These are phyloP conservation scores for Kwoniella newhampshirensis DNA, from an alignment of 768 basidiomycete genomes.

Conservation along the genomic window DNA sequence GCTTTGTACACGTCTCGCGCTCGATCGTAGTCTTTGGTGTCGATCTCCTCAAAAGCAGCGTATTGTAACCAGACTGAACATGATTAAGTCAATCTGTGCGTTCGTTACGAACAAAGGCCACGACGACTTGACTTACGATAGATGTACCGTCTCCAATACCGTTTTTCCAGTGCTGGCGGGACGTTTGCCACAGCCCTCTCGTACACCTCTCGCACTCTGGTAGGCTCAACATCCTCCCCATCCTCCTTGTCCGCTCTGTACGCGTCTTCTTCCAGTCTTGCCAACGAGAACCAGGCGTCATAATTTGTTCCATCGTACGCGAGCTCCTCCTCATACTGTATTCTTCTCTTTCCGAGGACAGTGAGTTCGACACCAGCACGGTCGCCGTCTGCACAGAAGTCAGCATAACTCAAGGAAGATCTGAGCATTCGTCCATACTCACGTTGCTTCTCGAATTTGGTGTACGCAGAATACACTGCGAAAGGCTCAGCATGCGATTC, in stretches of 20 bases:
- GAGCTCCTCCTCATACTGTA: slow-evolving; percentile 97
- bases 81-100: slow-evolving; percentile 2
- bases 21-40: slow-evolving; percentile 85
- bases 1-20: slow-evolving; percentile 91
- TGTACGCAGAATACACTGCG: slow-evolving; percentile 81
- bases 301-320: slow-evolving; percentile 89
- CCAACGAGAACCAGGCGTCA: slow-evolving; percentile 97
- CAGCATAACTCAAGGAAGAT: neutral
- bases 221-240: slow-evolving; percentile 58
- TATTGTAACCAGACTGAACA: slow-evolving; percentile 81
- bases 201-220: slow-evolving; percentile 85
- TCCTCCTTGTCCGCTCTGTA: slow-evolving; percentile 67
- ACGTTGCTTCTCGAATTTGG: slow-evolving; percentile 95
- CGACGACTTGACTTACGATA: slow-evolving; percentile 24
- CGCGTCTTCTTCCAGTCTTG: slow-evolving; percentile 87
- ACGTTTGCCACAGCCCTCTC: slow-evolving; percentile 94
- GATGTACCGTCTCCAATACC: slow-evolving; percentile 62
- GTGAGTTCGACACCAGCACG: slow-evolving; percentile 84
- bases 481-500: slow-evolving; percentile 2
- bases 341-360: slow-evolving; percentile 93
- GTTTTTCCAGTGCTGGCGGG: slow-evolving; percentile 88
- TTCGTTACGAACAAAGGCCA: neutral
- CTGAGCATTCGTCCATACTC: slow-evolving; percentile 8
- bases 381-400: slow-evolving; percentile 62
- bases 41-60: slow-evolving; percentile 94